A percentile compares a stretch with the other conserved stretches of the same genome.
phyloP scores from a whole-genome alignment of 2,329 filamentous ascomycete genomes.

The Colletotrichum agaves region DNA sequence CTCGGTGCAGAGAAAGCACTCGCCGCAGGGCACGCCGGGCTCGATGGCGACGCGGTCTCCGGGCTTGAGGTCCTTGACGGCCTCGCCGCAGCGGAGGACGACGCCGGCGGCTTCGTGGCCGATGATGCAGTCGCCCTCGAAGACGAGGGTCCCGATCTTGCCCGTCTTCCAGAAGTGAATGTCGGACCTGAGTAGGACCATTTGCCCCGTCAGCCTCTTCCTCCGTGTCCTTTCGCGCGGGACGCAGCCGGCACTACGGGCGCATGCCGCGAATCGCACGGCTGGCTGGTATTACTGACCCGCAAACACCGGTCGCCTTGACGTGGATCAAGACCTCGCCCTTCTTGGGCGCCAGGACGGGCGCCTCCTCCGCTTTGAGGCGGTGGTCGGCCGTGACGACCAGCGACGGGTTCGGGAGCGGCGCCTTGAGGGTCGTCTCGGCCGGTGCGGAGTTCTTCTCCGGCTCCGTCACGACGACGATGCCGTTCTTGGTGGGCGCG shows the following conservation, averaged over 20 bases:
- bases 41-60: slow-evolving; percentile 76
- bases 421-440: slow-evolving; percentile 41
- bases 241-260: not conserved
- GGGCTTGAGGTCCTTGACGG: slow-evolving; percentile 62
- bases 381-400: slow-evolving; percentile 70
- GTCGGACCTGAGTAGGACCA: slow-evolving; percentile 60
- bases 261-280: not conserved
- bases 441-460: not conserved
- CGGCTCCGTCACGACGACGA: slow-evolving; percentile 11
- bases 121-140: slow-evolving; percentile 72
- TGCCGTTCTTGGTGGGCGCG: slow-evolving; percentile 18
- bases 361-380: slow-evolving; percentile 66
- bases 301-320: slow-evolving; percentile 72
- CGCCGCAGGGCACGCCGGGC: slow-evolving; percentile 71
- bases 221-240: not conserved
- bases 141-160: slow-evolving; percentile 69
- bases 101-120: slow-evolving; percentile 73
- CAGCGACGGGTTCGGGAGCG: slow-evolving; percentile 62
- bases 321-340: slow-evolving; percentile 70
- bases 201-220: slow-evolving; percentile 8
- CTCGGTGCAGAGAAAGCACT: slow-evolving; percentile 67
- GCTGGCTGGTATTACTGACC: slow-evolving; percentile 56
- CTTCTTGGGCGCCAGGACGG: slow-evolving; percentile 62
- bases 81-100: slow-evolving; percentile 66
- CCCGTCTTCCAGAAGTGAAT: slow-evolving; percentile 76